Evolutionary conservation across 495 filamentous ascomycete genomes (phyloP), one percentile per base, ranked within the genome.

Genomic region (Zalerion maritima): DNA sequence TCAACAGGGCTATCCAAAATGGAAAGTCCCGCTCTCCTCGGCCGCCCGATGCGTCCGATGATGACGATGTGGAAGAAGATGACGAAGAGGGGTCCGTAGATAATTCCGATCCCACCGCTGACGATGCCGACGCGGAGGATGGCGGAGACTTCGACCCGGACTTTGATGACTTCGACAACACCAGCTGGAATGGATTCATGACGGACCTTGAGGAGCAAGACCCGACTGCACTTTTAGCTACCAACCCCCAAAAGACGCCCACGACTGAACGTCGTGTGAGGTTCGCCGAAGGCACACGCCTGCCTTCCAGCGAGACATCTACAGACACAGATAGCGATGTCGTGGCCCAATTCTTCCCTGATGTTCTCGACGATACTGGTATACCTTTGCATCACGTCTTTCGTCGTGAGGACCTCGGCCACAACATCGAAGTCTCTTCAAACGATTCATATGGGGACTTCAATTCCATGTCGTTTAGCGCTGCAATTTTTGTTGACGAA

Each of bases 341-440:
- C 10, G 45, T 51, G 12, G 42, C 58, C 21, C 61, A 64, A 33
- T 68, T 78, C 29, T 77, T 78, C 29, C 75, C 75, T 1, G 66
- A 78, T 37, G 68, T 82, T 28, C 82, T 82, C 41, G 55, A 82
- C 21, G 71, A 76, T 28, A 75, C 81, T 43, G 75, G 73, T 50
- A 60, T 64, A n/a, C n/a, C n/a, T 13, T 57, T 84, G 12, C 75
- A 81, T 42, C 76, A 75, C 10, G 60, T 59, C 27, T 65, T 84
- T 36, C 75, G 73, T 38, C 67, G 65, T 23, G 69, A 78, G 57
- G 76, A 84, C 42, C 63, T 62, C 23, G 69, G 75, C 32, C 52
- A 57, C 14, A 63, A 67, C 18, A 57, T 60, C 24, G 62, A 64
- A 21, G 56, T 64, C 23, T 54, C 50, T 1, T 63, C 58, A 32